Percentiles rank a stretch among this genome's conserved stretches.
Evolutionary conservation across 495 filamentous ascomycete genomes (phyloP).

Genomic region (Penicillium angulare): DNA sequence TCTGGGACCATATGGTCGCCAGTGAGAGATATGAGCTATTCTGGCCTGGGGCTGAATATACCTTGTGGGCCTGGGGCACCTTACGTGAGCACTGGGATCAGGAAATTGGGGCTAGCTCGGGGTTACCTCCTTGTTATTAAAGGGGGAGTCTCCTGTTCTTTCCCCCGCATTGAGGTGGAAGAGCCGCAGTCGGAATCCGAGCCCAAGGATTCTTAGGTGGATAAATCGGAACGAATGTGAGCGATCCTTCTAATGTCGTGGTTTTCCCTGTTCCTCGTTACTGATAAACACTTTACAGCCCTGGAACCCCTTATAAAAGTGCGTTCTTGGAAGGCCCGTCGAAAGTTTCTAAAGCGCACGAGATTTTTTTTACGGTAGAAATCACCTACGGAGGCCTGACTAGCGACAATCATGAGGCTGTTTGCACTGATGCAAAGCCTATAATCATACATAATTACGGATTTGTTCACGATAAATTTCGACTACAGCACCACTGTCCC

Average conservation of each 20-base stretch:
- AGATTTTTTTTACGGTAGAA: neutral
- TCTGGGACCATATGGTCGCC: slow-evolving; percentile 2
- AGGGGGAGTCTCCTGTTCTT: neutral
- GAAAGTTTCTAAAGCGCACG: neutral
- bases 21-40: slow-evolving; percentile 12
- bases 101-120: neutral
- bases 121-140: neutral
- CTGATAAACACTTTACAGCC: slow-evolving; percentile 1
- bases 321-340: slow-evolving; percentile 3
- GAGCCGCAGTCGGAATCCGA: neutral
- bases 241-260: neutral
- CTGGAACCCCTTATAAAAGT: slow-evolving; percentile 4
- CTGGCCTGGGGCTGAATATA: slow-evolving; percentile 12
- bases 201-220: neutral
- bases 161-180: neutral
- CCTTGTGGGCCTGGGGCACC: slow-evolving; percentile 10
- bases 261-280: neutral
- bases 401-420: neutral
- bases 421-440: neutral
- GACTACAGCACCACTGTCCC: neutral
- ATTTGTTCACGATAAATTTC: neutral
- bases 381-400: slow-evolving; percentile 2
- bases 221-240: slow-evolving; percentile 2
- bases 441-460: neutral
- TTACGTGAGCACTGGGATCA: slow-evolving; percentile 3